phyloP scores from a whole-genome alignment of 1,284 basidiomycete genomes.

The Marasmius tenuissimus region DNA sequence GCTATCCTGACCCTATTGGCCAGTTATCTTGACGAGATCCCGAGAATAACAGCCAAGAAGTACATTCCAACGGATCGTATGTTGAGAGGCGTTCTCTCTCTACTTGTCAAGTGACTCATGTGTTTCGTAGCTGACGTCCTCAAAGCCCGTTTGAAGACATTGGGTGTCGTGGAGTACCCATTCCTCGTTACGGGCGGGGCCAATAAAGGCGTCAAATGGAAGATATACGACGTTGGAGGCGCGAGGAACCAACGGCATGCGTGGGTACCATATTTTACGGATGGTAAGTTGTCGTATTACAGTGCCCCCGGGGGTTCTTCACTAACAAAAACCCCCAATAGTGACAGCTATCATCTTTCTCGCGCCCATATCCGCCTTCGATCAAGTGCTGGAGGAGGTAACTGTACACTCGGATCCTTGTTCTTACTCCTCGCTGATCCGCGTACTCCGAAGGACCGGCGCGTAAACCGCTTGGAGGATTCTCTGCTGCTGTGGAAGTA shows the following conservation, averaged over 20 bases:
- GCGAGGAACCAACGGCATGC: slow-evolving; percentile 73
- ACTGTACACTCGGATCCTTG: slow-evolving; percentile 4
- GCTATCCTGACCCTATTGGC: slow-evolving; percentile 13
- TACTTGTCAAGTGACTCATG: neutral
- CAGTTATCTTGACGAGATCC: slow-evolving; percentile 78
- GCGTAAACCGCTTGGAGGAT: slow-evolving; percentile 75
- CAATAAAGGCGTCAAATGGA: slow-evolving; percentile 66
- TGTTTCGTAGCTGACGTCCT: slow-evolving; percentile 62
- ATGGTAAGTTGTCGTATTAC: slow-evolving; percentile 46
- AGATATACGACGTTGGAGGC: slow-evolving; percentile 81
- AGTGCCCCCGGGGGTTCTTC: neutral
- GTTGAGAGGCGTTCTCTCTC: slow-evolving; percentile 20
- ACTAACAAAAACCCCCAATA: slow-evolving; percentile 25
- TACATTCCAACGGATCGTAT: slow-evolving; percentile 78
- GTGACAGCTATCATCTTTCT: slow-evolving; percentile 84
- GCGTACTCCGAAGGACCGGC: slow-evolving; percentile 48
- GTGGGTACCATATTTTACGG: slow-evolving; percentile 83
- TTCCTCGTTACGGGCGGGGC: slow-evolving; percentile 63
- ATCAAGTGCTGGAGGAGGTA: slow-evolving; percentile 77
- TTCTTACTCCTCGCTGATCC: slow-evolving; percentile 7
- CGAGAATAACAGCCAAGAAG: slow-evolving; percentile 73
- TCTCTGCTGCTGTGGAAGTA: slow-evolving; percentile 70
- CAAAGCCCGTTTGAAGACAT: slow-evolving; percentile 69
- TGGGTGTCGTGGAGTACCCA: slow-evolving; percentile 75
- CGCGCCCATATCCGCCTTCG: slow-evolving; percentile 80